Evolutionary conservation across 352 stramenopile genomes (phyloP), one percentile per base, ranked within the genome.

Genomic region (Phytophthora capsici): DNA sequence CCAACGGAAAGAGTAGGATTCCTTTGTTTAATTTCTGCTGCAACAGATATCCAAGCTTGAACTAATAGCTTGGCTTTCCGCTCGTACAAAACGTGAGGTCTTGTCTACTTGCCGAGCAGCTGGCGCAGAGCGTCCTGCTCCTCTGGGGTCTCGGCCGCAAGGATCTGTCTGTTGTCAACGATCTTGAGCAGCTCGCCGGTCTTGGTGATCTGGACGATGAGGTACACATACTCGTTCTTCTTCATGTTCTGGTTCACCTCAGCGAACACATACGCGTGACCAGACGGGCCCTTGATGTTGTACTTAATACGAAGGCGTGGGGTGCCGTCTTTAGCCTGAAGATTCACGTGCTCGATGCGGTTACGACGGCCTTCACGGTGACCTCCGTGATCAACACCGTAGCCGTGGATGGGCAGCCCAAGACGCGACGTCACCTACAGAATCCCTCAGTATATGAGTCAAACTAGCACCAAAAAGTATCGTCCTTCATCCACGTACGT

Each of bases 301-400:
- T 97, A 98, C 72, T 97, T 94, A 52, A 98, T 93, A 32, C 77
- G 84, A 43, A 91, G 81, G 73, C 84, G 85, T 51, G 84, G 81
- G 53, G 89, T 90, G 60, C 86, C 94, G 41, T 97, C 90, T 69
- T 94, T 89, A 65, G 88, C 76, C 40, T 84, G 89, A 57, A 98
- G 95, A 68, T 98, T 85, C 17, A 97, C 97, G 76, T 98, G 83
- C 69, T 98, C 95, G 64, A 98, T 96, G 71, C 97, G 97, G 78
- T 98, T 98, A 56, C 94, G 80, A 67, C 95, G 89, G 47, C 95
- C 94, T 70, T 98, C 95, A 30, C 94, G 92, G 77, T 97, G 84
- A 6, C 92, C 89, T 46, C 90, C 90, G 71, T 98, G 89, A 85
- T 98, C 95, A 50, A 94, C 80, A 22, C 95, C 94, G 66, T 98